These are phyloP conservation scores for Coemansia sp. DNA, from an alignment of 192 early-diverging fungal species.

Conservation along the genomic window DNA sequence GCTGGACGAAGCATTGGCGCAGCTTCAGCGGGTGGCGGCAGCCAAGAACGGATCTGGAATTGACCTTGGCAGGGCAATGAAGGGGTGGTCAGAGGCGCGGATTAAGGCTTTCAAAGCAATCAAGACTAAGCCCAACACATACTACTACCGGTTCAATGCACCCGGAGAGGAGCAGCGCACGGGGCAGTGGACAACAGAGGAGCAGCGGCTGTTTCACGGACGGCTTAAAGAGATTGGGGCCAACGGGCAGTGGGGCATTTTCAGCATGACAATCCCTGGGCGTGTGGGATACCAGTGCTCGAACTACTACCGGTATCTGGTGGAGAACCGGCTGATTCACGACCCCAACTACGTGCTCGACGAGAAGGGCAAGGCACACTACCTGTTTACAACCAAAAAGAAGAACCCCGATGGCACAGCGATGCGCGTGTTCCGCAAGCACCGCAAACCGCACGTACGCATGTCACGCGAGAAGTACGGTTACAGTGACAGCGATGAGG, in stretches of 20 bases:
- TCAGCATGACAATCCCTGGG: conserved; percentile 92
- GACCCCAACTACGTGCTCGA: conserved; percentile 93
- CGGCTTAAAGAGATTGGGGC: conserved; percentile 84
- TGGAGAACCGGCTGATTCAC: conserved; percentile 82
- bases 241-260: conserved; percentile 96
- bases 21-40: conserved; percentile 63
- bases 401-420: conserved; percentile 75
- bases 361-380: conserved; percentile 87
- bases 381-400: conserved; percentile 81
- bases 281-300: conserved; percentile 98
- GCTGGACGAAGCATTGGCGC: conserved; percentile 87
- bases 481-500: conserved; percentile 54
- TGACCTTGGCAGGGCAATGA: conserved; percentile 83
- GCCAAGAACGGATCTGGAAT: conserved; percentile 62
- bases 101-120: conserved; percentile 91
- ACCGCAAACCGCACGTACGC: conserved; percentile 65
- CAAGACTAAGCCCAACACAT: conserved; percentile 92
- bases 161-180: conserved; percentile 93
- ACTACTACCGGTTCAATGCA: conserved; percentile 97
- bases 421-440: conserved; percentile 77
- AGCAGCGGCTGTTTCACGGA: conserved; percentile 81
- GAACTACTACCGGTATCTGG: conserved; percentile 90
- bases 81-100: conserved; percentile 94
- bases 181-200: conserved; percentile 86
- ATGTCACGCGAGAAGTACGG: conserved; percentile 60